Base-by-base conservation (phyloP, 352 stramenopile genomes). In the Phytophthora tentaculata region DNA sequence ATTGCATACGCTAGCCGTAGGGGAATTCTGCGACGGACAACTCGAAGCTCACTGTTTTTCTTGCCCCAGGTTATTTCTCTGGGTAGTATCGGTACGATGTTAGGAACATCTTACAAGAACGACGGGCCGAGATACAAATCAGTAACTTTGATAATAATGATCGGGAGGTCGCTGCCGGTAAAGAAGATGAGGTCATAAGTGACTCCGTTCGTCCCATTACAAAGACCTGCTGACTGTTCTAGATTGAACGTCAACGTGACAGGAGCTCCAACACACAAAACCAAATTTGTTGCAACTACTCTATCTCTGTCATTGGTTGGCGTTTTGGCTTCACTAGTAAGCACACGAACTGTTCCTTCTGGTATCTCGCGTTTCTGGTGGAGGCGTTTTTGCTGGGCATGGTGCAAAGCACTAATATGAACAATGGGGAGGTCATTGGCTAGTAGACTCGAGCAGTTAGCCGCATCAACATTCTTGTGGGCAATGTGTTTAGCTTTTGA, bases 1-100 rank as follows among this genome's bases (percentile, higher is more conserved):
- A 58, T 57, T 10, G 48, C 58, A 19, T 58, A 65, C 16, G 49
- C 58, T 3, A 56, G 20, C 17, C 51, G 13, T n/a, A 67, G 5
- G 3, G 50, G 60, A 7, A 51, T 51, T 29, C 49, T 49, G 37
- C 54, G 14, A 16, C 51, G 29, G 9, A 57, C 51, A 14, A 43
- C 50, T 19, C 51, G 19, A 32, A 57, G 19, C 5, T 57, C 29
- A 23, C 28, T 57, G 16, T 20, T 32, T 26, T 24, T 47, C 17
- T 45, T 44, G 1, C 51, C 29, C 51, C 32, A 47, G 0, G 10
- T 24, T 19, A 32, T 32, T 3, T 57, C 51, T 22, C 28, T 57
- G 5, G 28, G 49, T 2, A 22, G 0, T 17, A 57, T 57, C 9
- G 51, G 51, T 5, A 47, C 19, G 14, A 47, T 57, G 13, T 57